Evolutionary conservation across 2,329 filamentous ascomycete genomes (phyloP).

Genomic region (Aquanectria penicillioides): DNA sequence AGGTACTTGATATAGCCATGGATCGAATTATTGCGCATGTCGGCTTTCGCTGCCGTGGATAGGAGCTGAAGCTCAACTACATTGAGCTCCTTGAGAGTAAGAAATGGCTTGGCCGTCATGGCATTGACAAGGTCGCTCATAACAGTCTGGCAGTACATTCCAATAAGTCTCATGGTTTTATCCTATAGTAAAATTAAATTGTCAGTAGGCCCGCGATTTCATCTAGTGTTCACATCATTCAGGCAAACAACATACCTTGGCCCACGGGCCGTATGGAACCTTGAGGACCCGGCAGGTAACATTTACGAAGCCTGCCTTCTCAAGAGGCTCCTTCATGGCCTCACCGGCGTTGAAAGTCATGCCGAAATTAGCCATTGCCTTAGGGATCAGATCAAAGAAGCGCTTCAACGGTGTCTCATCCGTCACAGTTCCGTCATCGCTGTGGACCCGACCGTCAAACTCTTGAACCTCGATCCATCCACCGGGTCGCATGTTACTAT

Average conservation of each 20-base stretch:
- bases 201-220: background rate
- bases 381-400: slow-evolving; percentile 32
- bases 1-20: slow-evolving; percentile 36
- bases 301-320: slow-evolving; percentile 31
- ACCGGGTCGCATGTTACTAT: slow-evolving; percentile 27
- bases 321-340: slow-evolving; percentile 15
- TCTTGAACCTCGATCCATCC: slow-evolving; percentile 45
- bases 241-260: slow-evolving; percentile 6
- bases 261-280: slow-evolving; percentile 34
- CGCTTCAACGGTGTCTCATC: slow-evolving; percentile 42
- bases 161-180: slow-evolving; percentile 31
- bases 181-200: slow-evolving; percentile 5
- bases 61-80: slow-evolving; percentile 30
- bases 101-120: slow-evolving; percentile 33
- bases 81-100: slow-evolving; percentile 21
- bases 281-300: slow-evolving; percentile 28
- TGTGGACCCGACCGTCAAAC: slow-evolving; percentile 48
- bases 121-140: slow-evolving; percentile 35
- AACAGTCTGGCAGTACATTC: slow-evolving; percentile 28
- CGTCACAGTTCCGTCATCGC: slow-evolving; percentile 50
- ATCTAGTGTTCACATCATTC: too few relatives aligned
- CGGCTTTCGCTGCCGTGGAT: slow-evolving; percentile 22
- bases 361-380: slow-evolving; percentile 43
- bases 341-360: slow-evolving; percentile 42
- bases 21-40: slow-evolving; percentile 22